A percentile compares a stretch with the other conserved stretches of the same genome.
phyloP scores from a whole-genome alignment of 2,329 filamentous ascomycete species.

The Fusarium compactum region DNA sequence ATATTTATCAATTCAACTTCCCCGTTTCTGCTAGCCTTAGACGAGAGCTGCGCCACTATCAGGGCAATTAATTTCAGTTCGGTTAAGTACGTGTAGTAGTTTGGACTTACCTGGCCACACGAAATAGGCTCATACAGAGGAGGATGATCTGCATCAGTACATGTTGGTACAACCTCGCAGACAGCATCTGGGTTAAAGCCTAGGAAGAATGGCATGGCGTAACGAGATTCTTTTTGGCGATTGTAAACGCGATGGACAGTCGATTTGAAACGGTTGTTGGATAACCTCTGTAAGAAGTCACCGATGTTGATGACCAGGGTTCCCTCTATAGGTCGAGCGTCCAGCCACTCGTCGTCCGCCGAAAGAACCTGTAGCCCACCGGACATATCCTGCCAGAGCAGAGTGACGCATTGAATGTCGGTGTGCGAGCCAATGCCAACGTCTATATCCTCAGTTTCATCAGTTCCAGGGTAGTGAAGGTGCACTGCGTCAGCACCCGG shows the following conservation, averaged over 20 bases:
- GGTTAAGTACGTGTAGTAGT: fast-evolving
- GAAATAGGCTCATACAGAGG: slow-evolving; percentile 18
- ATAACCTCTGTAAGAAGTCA: slow-evolving; percentile 9
- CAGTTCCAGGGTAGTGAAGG: slow-evolving; percentile 11
- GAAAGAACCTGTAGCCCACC: slow-evolving; percentile 12
- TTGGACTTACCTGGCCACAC: neutral
- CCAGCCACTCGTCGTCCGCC: slow-evolving; percentile 19
- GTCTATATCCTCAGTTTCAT: neutral
- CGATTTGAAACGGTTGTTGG: slow-evolving; percentile 6
- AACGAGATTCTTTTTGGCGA: slow-evolving; percentile 4
- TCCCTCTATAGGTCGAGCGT: neutral
- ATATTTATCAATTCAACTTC: neutral
- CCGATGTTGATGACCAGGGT: slow-evolving; percentile 19
- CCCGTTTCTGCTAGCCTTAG: slow-evolving; percentile 2
- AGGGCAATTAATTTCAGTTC: fast-evolving
- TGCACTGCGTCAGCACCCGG: slow-evolving; percentile 17
- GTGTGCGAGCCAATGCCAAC: slow-evolving; percentile 18
- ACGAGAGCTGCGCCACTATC: slow-evolving; percentile 2
- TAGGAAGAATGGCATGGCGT: slow-evolving; percentile 8
- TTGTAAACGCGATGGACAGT: slow-evolving; percentile 21
- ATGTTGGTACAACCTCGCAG: slow-evolving; percentile 13
- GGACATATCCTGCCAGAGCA: slow-evolving; percentile 25
- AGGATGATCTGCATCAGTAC: slow-evolving; percentile 1
- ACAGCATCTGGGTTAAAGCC: slow-evolving; percentile 18
- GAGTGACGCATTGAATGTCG: slow-evolving; percentile 14